These are phyloP conservation scores for Graphilbum ipis-grandicollis DNA, from an alignment of 2,329 filamentous ascomycete species.

Conservation along the genomic window DNA sequence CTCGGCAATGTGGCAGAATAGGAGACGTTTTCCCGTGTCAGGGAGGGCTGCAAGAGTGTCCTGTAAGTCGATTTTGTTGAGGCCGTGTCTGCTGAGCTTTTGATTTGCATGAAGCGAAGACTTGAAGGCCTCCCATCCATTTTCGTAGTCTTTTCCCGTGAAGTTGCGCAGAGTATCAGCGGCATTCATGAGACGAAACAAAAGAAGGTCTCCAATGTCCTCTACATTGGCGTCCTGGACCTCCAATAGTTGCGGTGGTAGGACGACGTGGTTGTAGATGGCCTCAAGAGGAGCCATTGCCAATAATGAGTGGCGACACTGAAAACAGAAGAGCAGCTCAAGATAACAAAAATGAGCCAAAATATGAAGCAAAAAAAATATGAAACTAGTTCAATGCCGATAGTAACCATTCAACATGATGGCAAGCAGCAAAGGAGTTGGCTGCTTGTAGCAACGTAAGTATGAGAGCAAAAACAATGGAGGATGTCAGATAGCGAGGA, in stretches of 20 bases:
- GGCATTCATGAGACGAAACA: conserved; percentile 1
- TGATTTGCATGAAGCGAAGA: not conserved
- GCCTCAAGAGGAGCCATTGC: not conserved
- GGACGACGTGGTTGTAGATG: conserved; percentile 7
- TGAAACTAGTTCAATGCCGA: too few species aligned
- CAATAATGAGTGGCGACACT: too few species aligned
- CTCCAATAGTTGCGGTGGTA: conserved; percentile 6
- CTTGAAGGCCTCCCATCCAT: conserved; percentile 1
- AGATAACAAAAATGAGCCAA: too few species aligned
- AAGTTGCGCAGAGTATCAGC: not conserved
- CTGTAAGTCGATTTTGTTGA: not conserved
- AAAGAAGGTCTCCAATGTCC: not conserved
- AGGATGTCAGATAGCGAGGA: too few species aligned
- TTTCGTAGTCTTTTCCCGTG: not conserved
- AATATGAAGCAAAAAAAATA: too few species aligned
- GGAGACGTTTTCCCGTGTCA: not conserved
- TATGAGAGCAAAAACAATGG: too few species aligned
- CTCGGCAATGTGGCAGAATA: conserved; percentile 4
- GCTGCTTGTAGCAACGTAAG: too few species aligned
- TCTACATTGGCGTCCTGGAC: conserved; percentile 3
- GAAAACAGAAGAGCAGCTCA: too few species aligned
- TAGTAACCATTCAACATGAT: too few species aligned
- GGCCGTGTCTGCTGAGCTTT: not conserved
- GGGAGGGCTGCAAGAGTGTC: not conserved
- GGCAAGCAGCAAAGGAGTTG: too few species aligned